phyloP scores from a whole-genome alignment of 2,329 filamentous ascomycete species.

The Sporothrix pseudoabietina region DNA sequence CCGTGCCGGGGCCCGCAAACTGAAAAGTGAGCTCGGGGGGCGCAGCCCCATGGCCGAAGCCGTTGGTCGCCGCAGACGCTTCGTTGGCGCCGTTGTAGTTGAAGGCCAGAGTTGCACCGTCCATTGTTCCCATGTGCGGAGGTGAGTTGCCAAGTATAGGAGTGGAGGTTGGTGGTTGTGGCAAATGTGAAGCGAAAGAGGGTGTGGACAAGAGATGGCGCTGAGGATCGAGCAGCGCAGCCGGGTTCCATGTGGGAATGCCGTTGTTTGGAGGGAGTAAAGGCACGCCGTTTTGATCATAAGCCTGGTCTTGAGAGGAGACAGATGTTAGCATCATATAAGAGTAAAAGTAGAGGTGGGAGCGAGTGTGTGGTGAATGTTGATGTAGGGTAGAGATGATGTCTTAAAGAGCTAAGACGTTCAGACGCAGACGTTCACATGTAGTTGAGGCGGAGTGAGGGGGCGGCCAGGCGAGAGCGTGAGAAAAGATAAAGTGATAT shows the following conservation, averaged over 20 bases:
- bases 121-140: background rate
- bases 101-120: background rate
- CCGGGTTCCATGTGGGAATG: constrained; percentile 47
- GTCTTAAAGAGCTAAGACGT: background rate
- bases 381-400: background rate
- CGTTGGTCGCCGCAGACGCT: background rate
- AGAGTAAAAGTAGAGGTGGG: background rate
- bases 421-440: background rate
- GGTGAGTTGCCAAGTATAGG: constrained; percentile 6
- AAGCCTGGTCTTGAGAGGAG: constrained; percentile 38
- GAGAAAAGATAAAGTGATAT: background rate
- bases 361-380: background rate
- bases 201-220: constrained; percentile 3
- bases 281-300: constrained; percentile 6
- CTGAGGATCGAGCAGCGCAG: constrained; percentile 35
- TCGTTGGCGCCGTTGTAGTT: constrained; percentile 16
- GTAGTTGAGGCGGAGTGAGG: background rate
- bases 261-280: constrained; percentile 6
- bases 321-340: background rate
- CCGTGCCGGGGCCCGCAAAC: constrained; percentile 28
- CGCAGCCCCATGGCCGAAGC: background rate
- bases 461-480: background rate
- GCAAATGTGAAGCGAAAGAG: background rate
- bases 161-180: constrained; percentile 1
- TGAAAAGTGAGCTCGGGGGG: constrained; percentile 28